These are phyloP conservation scores for Trichoderma endophyticum DNA, from an alignment of 2,329 filamentous ascomycete genomes.

Conservation along the genomic window DNA sequence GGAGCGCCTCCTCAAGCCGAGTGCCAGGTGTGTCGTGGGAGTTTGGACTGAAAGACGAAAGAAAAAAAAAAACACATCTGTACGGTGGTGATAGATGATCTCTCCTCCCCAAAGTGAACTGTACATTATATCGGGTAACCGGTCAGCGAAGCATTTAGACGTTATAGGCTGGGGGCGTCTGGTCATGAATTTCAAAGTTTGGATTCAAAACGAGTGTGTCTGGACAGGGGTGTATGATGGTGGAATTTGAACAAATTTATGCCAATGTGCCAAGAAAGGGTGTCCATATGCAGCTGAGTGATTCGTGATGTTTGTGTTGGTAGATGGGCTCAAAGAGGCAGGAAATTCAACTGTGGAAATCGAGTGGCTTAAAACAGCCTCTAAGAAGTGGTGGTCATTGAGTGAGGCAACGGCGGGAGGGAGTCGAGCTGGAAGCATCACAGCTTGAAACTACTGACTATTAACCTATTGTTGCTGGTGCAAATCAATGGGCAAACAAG, in stretches of 20 bases:
- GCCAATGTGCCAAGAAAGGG: not conserved
- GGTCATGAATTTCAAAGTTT: conserved; percentile 20
- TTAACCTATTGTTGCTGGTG: not conserved
- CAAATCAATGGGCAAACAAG: not conserved
- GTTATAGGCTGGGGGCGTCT: conserved; percentile 32
- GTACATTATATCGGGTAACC: conserved; percentile 47
- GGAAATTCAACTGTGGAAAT: not conserved
- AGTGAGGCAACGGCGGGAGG: not conserved
- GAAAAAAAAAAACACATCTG: not conserved
- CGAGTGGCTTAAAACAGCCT: not conserved
- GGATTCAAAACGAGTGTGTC: not conserved
- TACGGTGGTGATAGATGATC: conserved; percentile 46
- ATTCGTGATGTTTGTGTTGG: not conserved
- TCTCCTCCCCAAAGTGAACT: conserved; percentile 50
- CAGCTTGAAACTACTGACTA: not conserved
- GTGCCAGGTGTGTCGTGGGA: conserved; percentile 21
- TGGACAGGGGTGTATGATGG: not conserved
- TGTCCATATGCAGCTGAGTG: not conserved
- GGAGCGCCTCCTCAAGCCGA: not conserved
- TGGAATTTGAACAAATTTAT: not conserved
- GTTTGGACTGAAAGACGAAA: conserved; percentile 16
- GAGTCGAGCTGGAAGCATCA: not conserved
- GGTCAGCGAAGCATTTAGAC: conserved; percentile 46
- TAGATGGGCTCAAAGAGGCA: not conserved
- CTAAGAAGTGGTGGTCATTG: not conserved